These are phyloP conservation scores for Lactarius indigo DNA, from an alignment of 768 basidiomycete genomes.

Conservation along the genomic window DNA sequence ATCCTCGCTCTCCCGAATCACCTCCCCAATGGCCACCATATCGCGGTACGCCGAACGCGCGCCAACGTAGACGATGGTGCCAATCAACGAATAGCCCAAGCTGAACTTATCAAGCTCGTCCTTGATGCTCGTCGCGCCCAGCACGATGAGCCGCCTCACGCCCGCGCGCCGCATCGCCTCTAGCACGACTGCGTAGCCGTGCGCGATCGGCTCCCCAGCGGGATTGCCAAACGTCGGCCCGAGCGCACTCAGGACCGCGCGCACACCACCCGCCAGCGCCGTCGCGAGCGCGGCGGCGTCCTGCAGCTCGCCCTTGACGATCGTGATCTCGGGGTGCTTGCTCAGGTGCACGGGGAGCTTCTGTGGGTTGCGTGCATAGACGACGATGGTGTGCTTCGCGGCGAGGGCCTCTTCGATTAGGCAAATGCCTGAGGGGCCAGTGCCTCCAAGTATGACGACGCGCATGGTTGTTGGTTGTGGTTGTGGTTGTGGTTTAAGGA, in stretches of 20 bases:
- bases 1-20: constrained; percentile 46
- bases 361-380: constrained; percentile 62
- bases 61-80: constrained; percentile 38
- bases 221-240: constrained; percentile 49
- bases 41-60: constrained; percentile 63
- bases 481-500: background rate
- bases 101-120: constrained; percentile 60
- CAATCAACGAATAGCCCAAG: constrained; percentile 42
- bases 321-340: constrained; percentile 41
- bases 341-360: constrained; percentile 55
- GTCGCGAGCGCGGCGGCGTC: constrained; percentile 47
- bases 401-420: constrained; percentile 54
- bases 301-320: constrained; percentile 55
- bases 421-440: constrained; percentile 56
- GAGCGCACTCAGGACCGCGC: constrained; percentile 64
- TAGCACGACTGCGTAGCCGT: constrained; percentile 54
- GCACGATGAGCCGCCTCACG: constrained; percentile 58
- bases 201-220: constrained; percentile 54
- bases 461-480: constrained; percentile 38
- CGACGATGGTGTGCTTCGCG: constrained; percentile 44
- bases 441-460: constrained; percentile 66
- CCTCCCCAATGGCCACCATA: constrained; percentile 59
- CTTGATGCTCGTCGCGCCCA: constrained; percentile 63
- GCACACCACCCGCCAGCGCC: constrained; percentile 53
- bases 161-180: constrained; percentile 49